Conservation (phyloP, 495 filamentous ascomycete genomes). For the Neurospora pannonica region DNA sequence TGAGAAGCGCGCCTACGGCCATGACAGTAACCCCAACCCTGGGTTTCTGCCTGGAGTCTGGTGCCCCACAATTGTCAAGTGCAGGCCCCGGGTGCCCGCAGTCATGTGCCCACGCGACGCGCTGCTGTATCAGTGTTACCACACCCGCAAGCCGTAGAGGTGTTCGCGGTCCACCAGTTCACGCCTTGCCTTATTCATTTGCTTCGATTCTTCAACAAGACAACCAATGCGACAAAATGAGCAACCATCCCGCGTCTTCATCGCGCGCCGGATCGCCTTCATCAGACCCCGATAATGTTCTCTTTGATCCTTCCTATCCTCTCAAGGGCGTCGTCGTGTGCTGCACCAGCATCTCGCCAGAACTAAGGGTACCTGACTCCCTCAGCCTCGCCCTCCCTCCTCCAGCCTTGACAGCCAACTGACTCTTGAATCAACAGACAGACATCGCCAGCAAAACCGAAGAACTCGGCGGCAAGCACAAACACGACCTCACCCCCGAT, state of each 20-base stretch:
- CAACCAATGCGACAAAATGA: constrained; percentile 2
- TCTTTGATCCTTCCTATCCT: constrained; percentile 47
- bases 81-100: background rate
- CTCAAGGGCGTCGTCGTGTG: constrained; percentile 78
- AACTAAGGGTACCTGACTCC: constrained; percentile 58
- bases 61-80: background rate
- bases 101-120: background rate
- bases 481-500: constrained; percentile 87
- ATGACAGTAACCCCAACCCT: background rate
- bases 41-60: background rate
- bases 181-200: background rate
- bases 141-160: background rate
- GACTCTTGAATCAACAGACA: constrained; percentile 39
- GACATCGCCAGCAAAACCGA: constrained; percentile 56
- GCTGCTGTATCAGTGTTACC: background rate
- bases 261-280: background rate
- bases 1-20: too few relatives aligned
- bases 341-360: constrained; percentile 77
- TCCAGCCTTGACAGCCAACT: constrained; percentile 6
- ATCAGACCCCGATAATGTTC: constrained; percentile 4
- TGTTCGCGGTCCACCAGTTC: background rate
- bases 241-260: background rate
- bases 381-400: background rate
- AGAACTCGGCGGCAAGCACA: constrained; percentile 80
- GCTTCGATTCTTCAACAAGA: background rate